Base-by-base conservation (phyloP, 805 yeast species). In the Brettanomyces naardenensis region DNA sequence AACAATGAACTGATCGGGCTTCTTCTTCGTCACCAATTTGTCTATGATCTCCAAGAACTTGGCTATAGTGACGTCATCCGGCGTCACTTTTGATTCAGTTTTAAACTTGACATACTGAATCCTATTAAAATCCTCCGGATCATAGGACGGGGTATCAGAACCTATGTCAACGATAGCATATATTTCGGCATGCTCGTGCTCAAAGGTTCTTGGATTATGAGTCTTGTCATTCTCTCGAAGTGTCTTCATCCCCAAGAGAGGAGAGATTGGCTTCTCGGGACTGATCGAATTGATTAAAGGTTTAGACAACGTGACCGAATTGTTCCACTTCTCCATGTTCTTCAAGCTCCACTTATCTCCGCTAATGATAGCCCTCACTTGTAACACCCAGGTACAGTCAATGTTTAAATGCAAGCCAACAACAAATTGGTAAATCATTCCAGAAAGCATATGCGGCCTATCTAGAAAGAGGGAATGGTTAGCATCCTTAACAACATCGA, bases 261-360 rank as follows among this genome's bases (percentile, higher is more conserved):
- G 73, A 2, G 80, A 61, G 1, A 49, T 50, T 19, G 57, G 67
- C 38, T 42, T 56, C 2, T 37, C 38, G 3, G 44, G 35, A 37
- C 44, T 46, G 3, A 46, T 46, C 3, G 56, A 56, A 40, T 49
- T 59, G 19, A 56, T 42, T 14, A 75, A 59, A 33, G 63, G 66
- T 41, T 58, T 44, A 0, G 81, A 74, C 0, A 82, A 64, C 1
- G 77, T 64, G 32, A 66, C 65, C 5, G 77, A 64, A 25, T 67
- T 61, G 51, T 68, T 66, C 90, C 92, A 83, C 54, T 82, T 83
- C 43, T 65, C 68, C 51, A 80, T 83, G 51, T 82, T 83, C 56
- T 82, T 82, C 44, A 83, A 58, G 18, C 87, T 84, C 90, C 90
- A 83, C 57, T 83, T 82, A 48, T 75, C 82, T 2, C 81, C 82